Base-by-base conservation (phyloP, 78 protist genomes). In the Dictyostelium purpureum region DNA sequence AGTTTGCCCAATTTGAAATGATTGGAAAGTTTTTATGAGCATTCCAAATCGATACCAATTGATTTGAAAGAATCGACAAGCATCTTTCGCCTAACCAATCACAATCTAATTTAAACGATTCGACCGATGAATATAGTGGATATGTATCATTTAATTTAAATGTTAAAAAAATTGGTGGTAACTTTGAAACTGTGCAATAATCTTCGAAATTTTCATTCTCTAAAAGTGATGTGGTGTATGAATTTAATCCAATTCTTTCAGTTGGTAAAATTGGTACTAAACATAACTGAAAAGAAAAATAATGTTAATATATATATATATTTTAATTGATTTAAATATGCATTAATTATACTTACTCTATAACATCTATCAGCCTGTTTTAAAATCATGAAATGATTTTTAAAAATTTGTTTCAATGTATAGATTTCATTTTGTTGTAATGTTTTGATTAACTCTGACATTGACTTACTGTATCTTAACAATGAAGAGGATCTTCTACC, bases 131-230 rank as follows among this genome's bases (percentile, higher is more conserved):
- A 14, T 40, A n/a, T 0, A 69, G 31, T 69, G 76, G 76, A 69
- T 69, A 69, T n/a, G 18, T 24, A 40, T 69, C 76, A 69, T 69
- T 69, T 40, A 31, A 69, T 69, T 69, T 69, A 40, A 69, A 69
- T 2, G 76, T 69, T 69, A 69, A 40, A 69, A 3, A 24, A 40
- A 69, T 69, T 69, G 76, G 76, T n/a, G 76, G 76, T n/a, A 69
- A 40, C 40, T 69, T 69, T 31, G 71, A 63, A 14, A 63, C 71
- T 33, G 71, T 63, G n/a, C 71, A 63, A 63, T 63, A 63, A 63
- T 63, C 71, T 63, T 63, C 43, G 33, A 63, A 63, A 63, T 63
- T 63, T 63, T 63, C 71, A 63, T 63, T 63, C 43, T 63, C 71
- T 33, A 63, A 63, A 33, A 63, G 33, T 31, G 28, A 28, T 11